These are phyloP conservation scores for Colletotrichum sp. DNA, from an alignment of 2,329 filamentous ascomycete species.

Conservation along the genomic window DNA sequence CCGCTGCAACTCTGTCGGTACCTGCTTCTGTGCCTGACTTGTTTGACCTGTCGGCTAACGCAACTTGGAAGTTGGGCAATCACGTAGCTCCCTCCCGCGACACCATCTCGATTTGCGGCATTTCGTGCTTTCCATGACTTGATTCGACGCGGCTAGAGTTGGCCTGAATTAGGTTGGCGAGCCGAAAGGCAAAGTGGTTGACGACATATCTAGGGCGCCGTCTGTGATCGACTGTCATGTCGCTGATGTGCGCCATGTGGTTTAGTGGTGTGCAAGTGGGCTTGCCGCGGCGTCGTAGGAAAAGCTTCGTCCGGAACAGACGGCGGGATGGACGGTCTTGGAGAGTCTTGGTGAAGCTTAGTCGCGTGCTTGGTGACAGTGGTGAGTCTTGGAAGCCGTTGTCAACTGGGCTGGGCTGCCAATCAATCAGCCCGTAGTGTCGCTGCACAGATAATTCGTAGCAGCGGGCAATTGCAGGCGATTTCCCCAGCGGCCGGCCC, in stretches of 20 bases:
- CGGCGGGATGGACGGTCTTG: slow-evolving; percentile 12
- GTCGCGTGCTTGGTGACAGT: not conserved
- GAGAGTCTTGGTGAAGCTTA: not conserved
- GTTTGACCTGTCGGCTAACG: not conserved
- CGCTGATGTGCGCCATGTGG: slow-evolving; percentile 3
- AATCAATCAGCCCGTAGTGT: not conserved
- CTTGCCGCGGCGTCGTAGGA: not conserved
- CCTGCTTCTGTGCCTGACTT: not conserved
- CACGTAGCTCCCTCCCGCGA: not conserved
- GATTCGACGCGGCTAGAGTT: not conserved
- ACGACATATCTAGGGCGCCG: not conserved
- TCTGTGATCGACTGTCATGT: not conserved
- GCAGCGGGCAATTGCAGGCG: not conserved
- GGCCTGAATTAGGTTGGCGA: not conserved
- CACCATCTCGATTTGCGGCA: not conserved
- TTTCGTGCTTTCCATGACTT: not conserved
- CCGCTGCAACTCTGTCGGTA: not conserved
- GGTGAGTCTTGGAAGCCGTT: not conserved
- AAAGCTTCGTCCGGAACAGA: slow-evolving; percentile 10
- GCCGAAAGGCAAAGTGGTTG: not conserved
- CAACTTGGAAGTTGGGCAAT: not conserved
- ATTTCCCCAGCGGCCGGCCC: not conserved
- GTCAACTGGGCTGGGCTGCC: not conserved
- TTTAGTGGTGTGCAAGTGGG: not conserved
- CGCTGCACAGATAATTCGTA: not conserved